These are phyloP conservation scores for Pythium plurisporium DNA, from an alignment of 352 stramenopile genomes.

Conservation along the genomic window DNA sequence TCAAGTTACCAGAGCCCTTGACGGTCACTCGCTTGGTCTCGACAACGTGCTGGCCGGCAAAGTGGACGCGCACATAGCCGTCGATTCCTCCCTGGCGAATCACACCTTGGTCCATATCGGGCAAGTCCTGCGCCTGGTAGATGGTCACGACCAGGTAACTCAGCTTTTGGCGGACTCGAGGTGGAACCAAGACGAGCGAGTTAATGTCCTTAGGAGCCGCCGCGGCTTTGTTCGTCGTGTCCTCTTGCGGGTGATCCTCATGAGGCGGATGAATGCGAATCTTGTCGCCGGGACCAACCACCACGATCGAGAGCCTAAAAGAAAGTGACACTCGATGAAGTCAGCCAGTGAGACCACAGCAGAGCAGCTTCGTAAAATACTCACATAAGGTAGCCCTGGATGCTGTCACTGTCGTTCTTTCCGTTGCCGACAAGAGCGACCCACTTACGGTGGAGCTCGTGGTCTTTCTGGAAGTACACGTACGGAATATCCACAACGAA, in stretches of 20 bases:
- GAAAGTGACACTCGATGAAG: background rate
- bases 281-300: slow-evolving; percentile 83
- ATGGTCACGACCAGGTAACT: slow-evolving; percentile 79
- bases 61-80: slow-evolving; percentile 74
- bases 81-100: slow-evolving; percentile 69
- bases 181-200: slow-evolving; percentile 79
- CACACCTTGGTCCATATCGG: slow-evolving; percentile 80
- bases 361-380: slow-evolving; percentile 8
- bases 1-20: slow-evolving; percentile 49
- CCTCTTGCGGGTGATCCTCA: slow-evolving; percentile 35
- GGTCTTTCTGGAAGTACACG: slow-evolving; percentile 79
- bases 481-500: slow-evolving; percentile 83
- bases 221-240: slow-evolving; percentile 5
- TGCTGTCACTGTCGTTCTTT: slow-evolving; percentile 74
- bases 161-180: slow-evolving; percentile 60
- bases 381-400: slow-evolving; percentile 88
- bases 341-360: background rate
- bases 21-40: slow-evolving; percentile 68
- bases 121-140: slow-evolving; percentile 70
- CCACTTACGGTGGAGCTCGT: slow-evolving; percentile 89
- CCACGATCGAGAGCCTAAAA: slow-evolving; percentile 73
- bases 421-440: slow-evolving; percentile 77
- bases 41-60: slow-evolving; percentile 61
- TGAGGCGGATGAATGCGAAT: slow-evolving; percentile 52
- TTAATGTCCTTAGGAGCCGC: slow-evolving; percentile 55